A percentile compares a stretch with the other conserved stretches of the same genome.
phyloP scores from a whole-genome alignment of 2,329 filamentous ascomycete species.

The Cylindrodendrum hubeiense region DNA sequence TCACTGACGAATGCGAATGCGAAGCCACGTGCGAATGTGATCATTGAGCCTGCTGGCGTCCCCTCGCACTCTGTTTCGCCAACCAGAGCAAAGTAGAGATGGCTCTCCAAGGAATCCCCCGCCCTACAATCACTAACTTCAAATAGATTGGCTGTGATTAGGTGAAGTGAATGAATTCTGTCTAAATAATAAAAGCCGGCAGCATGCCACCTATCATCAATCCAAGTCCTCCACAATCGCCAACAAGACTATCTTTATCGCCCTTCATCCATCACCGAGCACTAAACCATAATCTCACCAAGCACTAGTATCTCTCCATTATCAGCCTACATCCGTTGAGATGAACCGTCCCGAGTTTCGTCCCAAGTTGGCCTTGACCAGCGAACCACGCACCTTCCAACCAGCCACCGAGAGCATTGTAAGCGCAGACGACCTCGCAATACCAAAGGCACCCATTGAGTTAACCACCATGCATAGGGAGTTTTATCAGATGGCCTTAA shows the following conservation, averaged over 20 bases:
- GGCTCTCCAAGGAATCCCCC: background rate
- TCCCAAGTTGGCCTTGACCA: constrained; percentile 41
- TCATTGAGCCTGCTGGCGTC: background rate
- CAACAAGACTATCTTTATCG: background rate
- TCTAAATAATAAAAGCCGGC: background rate
- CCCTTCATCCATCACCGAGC: background rate
- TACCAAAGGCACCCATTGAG: background rate
- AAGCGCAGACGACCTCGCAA: constrained; percentile 17
- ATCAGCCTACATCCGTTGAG: background rate
- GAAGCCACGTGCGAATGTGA: background rate
- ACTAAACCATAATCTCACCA: background rate
- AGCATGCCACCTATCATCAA: background rate
- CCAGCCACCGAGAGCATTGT: constrained; percentile 34
- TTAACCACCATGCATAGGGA: background rate
- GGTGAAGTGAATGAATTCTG: background rate
- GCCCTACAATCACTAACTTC: background rate
- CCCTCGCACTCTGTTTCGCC: constrained; percentile 1
- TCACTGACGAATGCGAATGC: background rate
- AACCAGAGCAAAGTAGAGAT: background rate
- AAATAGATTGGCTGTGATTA: background rate
- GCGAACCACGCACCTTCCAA: constrained; percentile 30
- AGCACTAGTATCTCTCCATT: background rate
- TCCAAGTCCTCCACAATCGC: background rate
- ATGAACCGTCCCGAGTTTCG: constrained; percentile 37
- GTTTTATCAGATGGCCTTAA: constrained; percentile 51